A percentile compares a stretch with the other conserved stretches of the same genome.
These are phyloP conservation scores for Madurella fahalii DNA, from an alignment of 2,329 filamentous ascomycete genomes.

Conservation along the genomic window DNA sequence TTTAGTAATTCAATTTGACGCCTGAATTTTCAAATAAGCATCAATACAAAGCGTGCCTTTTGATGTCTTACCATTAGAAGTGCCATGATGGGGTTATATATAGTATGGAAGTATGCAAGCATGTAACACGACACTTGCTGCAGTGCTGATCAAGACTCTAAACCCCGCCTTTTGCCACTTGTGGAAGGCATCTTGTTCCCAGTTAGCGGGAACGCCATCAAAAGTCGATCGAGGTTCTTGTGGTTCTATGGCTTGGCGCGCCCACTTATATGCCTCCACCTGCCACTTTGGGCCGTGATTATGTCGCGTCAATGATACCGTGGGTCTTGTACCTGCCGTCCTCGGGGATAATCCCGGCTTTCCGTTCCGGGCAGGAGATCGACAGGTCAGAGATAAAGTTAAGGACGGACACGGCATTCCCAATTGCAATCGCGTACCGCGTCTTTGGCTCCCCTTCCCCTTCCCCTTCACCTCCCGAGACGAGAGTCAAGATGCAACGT, in stretches of 20 bases:
- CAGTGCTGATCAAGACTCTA: no score
- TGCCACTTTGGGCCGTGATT: conserved; percentile 10
- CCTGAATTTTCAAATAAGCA: no score
- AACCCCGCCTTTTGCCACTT: no score
- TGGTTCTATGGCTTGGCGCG: conserved; percentile 9
- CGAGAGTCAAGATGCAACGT: conserved; percentile 14
- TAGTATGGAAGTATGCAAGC: no score
- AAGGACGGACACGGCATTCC: background rate
- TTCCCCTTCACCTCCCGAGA: background rate
- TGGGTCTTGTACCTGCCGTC: conserved; percentile 12
- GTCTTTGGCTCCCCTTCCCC: background rate
- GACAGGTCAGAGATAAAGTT: background rate
- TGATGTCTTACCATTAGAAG: no score
- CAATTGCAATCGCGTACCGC: background rate
- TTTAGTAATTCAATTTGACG: no score
- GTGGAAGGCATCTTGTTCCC: no score
- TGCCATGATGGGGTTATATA: no score
- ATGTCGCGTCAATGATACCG: conserved; percentile 1
- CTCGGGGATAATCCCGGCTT: conserved; percentile 12
- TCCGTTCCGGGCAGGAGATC: conserved; percentile 18
- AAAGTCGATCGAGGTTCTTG: background rate
- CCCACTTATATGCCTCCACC: conserved; percentile 9
- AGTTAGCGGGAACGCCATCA: background rate
- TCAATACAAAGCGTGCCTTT: no score
- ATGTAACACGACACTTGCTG: no score